Percentiles rank a stretch among this genome's conserved stretches.
phyloP scores from a whole-genome alignment of 2,329 filamentous ascomycete genomes.

The Juglanconis sp. region DNA sequence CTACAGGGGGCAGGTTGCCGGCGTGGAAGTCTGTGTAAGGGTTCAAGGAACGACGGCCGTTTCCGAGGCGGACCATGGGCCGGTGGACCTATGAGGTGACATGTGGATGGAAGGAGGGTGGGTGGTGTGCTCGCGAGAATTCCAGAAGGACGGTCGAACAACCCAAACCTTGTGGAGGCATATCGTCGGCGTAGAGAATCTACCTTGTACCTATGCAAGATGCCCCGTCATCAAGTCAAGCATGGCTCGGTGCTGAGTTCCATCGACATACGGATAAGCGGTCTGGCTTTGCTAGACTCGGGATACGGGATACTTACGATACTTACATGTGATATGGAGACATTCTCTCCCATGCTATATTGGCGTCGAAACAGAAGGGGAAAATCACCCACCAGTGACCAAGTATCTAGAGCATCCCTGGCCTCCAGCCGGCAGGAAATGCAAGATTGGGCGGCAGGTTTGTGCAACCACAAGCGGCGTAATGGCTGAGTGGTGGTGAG shows the following conservation, averaged over 20 bases:
- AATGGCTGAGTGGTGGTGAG: not conserved
- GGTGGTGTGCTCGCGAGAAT: not conserved
- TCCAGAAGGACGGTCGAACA: not conserved
- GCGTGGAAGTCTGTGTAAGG: too few relatives aligned
- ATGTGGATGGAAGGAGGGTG: too few relatives aligned
- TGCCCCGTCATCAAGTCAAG: not conserved
- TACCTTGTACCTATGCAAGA: not conserved
- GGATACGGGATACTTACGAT: too few relatives aligned
- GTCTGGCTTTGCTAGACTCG: not conserved
- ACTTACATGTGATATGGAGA: too few relatives aligned
- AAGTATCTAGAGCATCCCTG: not conserved
- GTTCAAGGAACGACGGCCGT: too few relatives aligned
- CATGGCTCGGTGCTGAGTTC: not conserved
- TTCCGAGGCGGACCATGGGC: too few relatives aligned
- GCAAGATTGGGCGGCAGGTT: not conserved
- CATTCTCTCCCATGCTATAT: too few relatives aligned
- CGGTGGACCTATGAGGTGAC: too few relatives aligned
- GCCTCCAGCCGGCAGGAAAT: not conserved
- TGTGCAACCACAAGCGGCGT: not conserved
- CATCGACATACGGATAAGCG: not conserved
- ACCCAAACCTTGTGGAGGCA: not conserved
- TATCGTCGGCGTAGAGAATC: not conserved
- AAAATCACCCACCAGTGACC: not conserved
- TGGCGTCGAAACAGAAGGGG: not conserved
- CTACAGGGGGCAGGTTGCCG: too few relatives aligned